These are phyloP conservation scores for Ophiocordyceps polyrhachis-furcata DNA, from an alignment of 2,329 filamentous ascomycete species.

Conservation along the genomic window DNA sequence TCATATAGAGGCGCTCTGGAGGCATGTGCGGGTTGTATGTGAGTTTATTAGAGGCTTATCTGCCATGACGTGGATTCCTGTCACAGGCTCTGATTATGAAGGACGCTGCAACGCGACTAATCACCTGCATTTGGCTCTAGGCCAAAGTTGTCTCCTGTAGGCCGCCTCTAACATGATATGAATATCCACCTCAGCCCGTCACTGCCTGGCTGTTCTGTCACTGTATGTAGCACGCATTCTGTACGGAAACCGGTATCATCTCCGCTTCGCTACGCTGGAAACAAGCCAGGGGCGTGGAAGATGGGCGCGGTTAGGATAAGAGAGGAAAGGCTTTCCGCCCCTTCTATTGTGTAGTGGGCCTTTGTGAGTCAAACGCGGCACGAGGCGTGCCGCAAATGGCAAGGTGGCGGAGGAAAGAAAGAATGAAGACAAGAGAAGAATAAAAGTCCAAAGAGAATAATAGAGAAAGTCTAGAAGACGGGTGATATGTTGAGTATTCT, in stretches of 20 bases:
- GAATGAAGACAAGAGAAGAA: background rate
- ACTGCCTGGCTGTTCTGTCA: background rate
- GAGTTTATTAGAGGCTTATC: background rate
- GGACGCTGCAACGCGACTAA: background rate
- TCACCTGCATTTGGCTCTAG: background rate
- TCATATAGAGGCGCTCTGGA: background rate
- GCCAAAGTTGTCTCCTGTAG: background rate
- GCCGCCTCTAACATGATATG: background rate
- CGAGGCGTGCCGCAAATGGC: background rate
- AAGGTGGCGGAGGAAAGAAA: background rate
- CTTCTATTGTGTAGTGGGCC: background rate
- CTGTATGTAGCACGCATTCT: background rate
- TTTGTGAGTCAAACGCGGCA: background rate
- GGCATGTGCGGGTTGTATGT: background rate
- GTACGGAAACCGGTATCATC: background rate
- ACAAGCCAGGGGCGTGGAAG: background rate
- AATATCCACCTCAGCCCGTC: background rate
- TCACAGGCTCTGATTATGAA: background rate
- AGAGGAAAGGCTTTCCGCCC: background rate
- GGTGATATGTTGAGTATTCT: background rate
- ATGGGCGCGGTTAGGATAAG: background rate
- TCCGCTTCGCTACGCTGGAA: background rate
- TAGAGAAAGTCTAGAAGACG: background rate
- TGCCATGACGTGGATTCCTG: background rate
- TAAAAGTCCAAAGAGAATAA: background rate